Evolutionary conservation across 305 asterid species (phyloP).

Genomic region (Salvia sclarea): DNA sequence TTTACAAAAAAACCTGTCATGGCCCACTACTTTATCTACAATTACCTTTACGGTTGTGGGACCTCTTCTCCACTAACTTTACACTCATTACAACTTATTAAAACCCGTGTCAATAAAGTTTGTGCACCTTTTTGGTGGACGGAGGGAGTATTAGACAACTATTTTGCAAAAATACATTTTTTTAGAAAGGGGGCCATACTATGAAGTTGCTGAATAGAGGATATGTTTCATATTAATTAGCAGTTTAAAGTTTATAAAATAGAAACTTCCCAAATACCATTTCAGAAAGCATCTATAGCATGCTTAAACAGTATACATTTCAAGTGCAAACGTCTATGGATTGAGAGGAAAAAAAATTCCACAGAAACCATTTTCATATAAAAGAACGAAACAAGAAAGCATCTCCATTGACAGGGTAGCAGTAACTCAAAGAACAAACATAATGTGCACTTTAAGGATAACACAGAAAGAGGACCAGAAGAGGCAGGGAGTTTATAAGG

Average conservation of each 20-base stretch:
- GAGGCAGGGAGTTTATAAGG: neutral
- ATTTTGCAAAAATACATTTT: too few relatives aligned
- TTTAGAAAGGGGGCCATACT: too few relatives aligned
- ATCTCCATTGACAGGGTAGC: neutral
- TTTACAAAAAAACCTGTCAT: too few relatives aligned
- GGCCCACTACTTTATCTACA: too few relatives aligned
- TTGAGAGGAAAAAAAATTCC: neutral
- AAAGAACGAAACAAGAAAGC: neutral
- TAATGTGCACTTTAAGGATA: neutral
- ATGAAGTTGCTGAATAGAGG: neutral
- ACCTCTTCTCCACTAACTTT: too few relatives aligned
- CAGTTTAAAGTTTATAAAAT: neutral
- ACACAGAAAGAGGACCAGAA: neutral
- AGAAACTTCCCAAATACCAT: neutral
- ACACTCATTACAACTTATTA: too few relatives aligned
- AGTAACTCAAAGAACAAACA: neutral
- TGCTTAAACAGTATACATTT: neutral
- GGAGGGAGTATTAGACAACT: too few relatives aligned
- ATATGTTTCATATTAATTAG: neutral
- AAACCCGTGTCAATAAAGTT: too few relatives aligned
- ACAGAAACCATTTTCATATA: neutral
- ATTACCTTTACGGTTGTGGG: too few relatives aligned
- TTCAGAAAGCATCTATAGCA: neutral
- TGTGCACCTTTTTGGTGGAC: too few relatives aligned
- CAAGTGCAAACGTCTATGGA: neutral